Evolutionary conservation across 176 grass and related monocot species (phyloP).

Genomic region (Metroxylon sagu): DNA sequence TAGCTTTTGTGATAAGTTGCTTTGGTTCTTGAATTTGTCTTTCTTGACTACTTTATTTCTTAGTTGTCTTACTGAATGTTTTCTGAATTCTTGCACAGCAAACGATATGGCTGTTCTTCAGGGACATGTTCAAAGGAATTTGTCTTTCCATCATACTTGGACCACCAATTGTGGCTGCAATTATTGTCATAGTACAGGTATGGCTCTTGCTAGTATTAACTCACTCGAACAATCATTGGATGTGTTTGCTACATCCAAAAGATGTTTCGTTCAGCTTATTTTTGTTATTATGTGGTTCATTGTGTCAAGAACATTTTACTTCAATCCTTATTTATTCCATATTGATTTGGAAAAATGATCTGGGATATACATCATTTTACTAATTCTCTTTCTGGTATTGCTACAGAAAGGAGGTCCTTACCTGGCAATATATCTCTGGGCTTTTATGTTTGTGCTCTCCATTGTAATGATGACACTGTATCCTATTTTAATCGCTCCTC

Average conservation of each 20-base stretch:
- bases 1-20: too few relatives aligned
- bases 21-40: too few relatives aligned
- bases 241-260: too few relatives aligned
- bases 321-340: too few relatives aligned
- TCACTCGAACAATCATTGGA: too few relatives aligned
- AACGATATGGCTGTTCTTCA: slow-evolving; percentile 90
- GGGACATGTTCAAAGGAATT: slow-evolving; percentile 88
- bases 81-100: slow-evolving; percentile 39
- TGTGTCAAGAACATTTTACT: too few relatives aligned
- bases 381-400: slow-evolving; percentile 15
- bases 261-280: too few relatives aligned
- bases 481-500: slow-evolving; percentile 85
- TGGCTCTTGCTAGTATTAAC: neutral
- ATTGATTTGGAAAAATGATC: too few relatives aligned
- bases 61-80: neutral
- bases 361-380: too few relatives aligned
- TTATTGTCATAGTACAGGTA: slow-evolving; percentile 96
- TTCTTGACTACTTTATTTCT: too few relatives aligned
- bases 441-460: slow-evolving; percentile 86
- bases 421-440: slow-evolving; percentile 95
- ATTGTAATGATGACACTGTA: slow-evolving; percentile 96
- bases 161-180: slow-evolving; percentile 82
- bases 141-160: slow-evolving; percentile 68
- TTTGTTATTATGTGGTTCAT: too few relatives aligned
- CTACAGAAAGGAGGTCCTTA: slow-evolving; percentile 95